Percentiles rank a stretch among this genome's conserved stretches.
Conservation (phyloP, 768 basidiomycete genomes). For the Scleroderma bovista region DNA sequence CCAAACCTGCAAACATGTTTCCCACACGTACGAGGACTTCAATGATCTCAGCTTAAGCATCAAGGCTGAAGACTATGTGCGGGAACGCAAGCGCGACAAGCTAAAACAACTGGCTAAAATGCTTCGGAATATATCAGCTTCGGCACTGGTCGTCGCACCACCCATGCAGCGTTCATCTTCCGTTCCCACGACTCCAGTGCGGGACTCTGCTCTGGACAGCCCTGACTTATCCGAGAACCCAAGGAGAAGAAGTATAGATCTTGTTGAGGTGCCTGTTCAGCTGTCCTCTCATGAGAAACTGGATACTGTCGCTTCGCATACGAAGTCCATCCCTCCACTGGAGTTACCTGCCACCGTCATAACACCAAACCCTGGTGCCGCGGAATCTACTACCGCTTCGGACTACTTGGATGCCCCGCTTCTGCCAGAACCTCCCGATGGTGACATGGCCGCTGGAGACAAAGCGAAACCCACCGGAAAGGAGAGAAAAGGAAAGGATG, state of each 20-base stretch:
- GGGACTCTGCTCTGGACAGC: slow-evolving; percentile 28
- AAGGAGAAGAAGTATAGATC: slow-evolving; percentile 29
- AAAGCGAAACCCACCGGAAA: slow-evolving; percentile 30
- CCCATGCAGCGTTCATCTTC: slow-evolving; percentile 51
- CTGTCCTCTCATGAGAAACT: slow-evolving; percentile 3
- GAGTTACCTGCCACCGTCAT: slow-evolving; percentile 10
- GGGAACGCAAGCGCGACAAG: slow-evolving; percentile 70
- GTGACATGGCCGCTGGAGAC: slow-evolving; percentile 29
- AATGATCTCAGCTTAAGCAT: slow-evolving; percentile 90
- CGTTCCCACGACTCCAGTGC: slow-evolving; percentile 43
- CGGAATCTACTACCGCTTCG: slow-evolving; percentile 3
- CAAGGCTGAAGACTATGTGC: slow-evolving; percentile 72
- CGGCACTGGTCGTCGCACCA: slow-evolving; percentile 17
- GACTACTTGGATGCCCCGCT: slow-evolving; percentile 19
- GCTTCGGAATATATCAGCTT: slow-evolving; percentile 39
- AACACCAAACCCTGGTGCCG: slow-evolving; percentile 3
- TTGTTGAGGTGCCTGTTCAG: slow-evolving; percentile 24
- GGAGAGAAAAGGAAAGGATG: slow-evolving; percentile 36
- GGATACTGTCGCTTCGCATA: slow-evolving; percentile 1
- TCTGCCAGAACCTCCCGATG: not conserved
- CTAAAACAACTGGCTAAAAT: slow-evolving; percentile 70
- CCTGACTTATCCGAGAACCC: slow-evolving; percentile 17
- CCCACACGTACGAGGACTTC: slow-evolving; percentile 90
- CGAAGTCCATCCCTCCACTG: not conserved
- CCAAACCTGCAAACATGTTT: slow-evolving; percentile 89